A percentile compares a stretch with the other conserved stretches of the same genome.
phyloP scores from a whole-genome alignment of 768 basidiomycete species.

The Multifurca ochricompacta region DNA sequence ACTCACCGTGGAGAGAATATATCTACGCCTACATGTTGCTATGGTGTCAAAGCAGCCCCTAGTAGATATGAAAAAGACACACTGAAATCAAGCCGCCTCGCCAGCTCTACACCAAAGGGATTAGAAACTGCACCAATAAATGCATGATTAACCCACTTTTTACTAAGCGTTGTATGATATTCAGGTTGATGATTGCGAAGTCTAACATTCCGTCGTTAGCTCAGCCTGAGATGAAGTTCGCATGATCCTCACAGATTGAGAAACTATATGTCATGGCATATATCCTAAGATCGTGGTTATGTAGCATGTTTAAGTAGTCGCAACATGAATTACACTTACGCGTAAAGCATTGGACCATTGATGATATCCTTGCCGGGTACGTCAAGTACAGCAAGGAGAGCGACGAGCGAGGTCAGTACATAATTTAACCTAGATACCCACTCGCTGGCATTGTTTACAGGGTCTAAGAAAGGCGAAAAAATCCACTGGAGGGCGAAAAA shows the following conservation, averaged over 20 bases:
- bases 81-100: conserved; percentile 71
- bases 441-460: conserved; percentile 68
- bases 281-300: conserved; percentile 28
- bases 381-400: conserved; percentile 53
- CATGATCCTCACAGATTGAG: conserved; percentile 43
- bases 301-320: neutral
- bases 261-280: conserved; percentile 60
- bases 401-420: conserved; percentile 53
- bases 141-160: conserved; percentile 42
- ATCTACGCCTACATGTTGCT: conserved; percentile 49
- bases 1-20: conserved; percentile 67
- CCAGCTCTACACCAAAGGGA: conserved; percentile 35
- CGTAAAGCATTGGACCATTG: conserved; percentile 57
- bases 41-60: neutral
- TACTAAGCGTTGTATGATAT: conserved; percentile 43
- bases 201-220: conserved; percentile 33
- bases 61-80: conserved; percentile 24
- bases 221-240: conserved; percentile 2
- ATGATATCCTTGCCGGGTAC: conserved; percentile 47
- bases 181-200: conserved; percentile 53
- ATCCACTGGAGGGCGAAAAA: conserved; percentile 60
- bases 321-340: conserved; percentile 34
- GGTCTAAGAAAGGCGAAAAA: conserved; percentile 57
- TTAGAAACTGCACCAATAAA: neutral
- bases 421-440: conserved; percentile 68